Conservation (phyloP, 345 rosid species). For the Dipteronia sinensis region DNA sequence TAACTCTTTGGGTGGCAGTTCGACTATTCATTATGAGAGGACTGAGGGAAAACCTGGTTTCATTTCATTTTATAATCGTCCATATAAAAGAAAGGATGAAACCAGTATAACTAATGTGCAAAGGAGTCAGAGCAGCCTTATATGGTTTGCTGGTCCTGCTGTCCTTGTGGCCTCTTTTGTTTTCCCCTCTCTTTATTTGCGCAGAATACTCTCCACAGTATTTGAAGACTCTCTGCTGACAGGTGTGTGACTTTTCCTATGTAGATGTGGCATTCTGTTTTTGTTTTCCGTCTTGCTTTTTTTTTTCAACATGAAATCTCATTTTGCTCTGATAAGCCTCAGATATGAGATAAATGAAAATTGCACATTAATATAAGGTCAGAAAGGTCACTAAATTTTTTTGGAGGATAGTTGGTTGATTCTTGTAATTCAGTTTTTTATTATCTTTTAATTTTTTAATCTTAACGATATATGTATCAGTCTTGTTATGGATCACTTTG, state of each 20-base stretch:
- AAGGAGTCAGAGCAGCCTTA: constrained; percentile 51
- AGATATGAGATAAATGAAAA: constrained; percentile 10
- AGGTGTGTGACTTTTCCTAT: constrained; percentile 41
- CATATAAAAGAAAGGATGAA: constrained; percentile 45
- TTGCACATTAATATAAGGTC: background rate
- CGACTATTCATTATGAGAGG: constrained; percentile 46
- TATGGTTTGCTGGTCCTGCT: constrained; percentile 87
- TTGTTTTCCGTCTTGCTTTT: background rate
- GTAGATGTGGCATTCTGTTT: background rate
- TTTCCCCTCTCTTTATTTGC: constrained; percentile 81
- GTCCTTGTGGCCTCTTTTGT: constrained; percentile 91
- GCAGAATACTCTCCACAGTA: constrained; percentile 70
- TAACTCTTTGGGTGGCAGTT: constrained; percentile 34
- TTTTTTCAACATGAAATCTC: background rate
- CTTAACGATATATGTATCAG: background rate
- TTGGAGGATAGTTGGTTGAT: constrained; percentile 2
- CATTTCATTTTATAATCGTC: constrained; percentile 70
- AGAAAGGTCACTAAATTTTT: background rate
- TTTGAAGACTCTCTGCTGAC: constrained; percentile 95
- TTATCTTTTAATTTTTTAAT: background rate
- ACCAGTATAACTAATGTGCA: constrained; percentile 27
- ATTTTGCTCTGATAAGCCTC: background rate
- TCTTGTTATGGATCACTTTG: too few relatives aligned
- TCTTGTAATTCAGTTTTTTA: background rate
- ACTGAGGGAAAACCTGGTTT: constrained; percentile 74